A percentile compares a stretch with the other conserved stretches of the same genome.
These are phyloP conservation scores for Aspergillus hiratsukae DNA, from an alignment of 2,329 filamentous ascomycete genomes.

Conservation along the genomic window DNA sequence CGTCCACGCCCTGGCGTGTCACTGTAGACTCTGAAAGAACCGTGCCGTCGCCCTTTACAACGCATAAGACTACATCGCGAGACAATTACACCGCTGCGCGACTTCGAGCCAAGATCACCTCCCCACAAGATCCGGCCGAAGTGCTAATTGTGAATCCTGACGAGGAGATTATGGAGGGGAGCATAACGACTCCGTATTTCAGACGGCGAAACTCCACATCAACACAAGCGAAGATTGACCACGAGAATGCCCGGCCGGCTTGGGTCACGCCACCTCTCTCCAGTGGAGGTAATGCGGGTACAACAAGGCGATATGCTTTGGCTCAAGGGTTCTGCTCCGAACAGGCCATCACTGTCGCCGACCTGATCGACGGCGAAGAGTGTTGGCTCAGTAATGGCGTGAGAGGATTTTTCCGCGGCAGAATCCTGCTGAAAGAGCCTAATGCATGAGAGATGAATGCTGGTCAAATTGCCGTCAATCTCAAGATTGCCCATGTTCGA, in stretches of 20 bases:
- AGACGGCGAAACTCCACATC: slow-evolving; percentile 46
- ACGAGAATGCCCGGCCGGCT: slow-evolving; percentile 34
- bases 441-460: neutral
- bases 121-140: slow-evolving; percentile 51
- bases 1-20: slow-evolving; percentile 42
- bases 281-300: slow-evolving; percentile 77
- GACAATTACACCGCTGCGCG: slow-evolving; percentile 68
- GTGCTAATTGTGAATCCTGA: slow-evolving; percentile 68
- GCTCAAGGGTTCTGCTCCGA: slow-evolving; percentile 64
- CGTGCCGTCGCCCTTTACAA: slow-evolving; percentile 61
- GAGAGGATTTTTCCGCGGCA: slow-evolving; percentile 63
- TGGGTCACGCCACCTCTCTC: slow-evolving; percentile 81
- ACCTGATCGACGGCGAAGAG: slow-evolving; percentile 66
- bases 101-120: slow-evolving; percentile 53
- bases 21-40: slow-evolving; percentile 52
- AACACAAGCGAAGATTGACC: neutral
- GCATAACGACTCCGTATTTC: slow-evolving; percentile 77
- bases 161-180: slow-evolving; percentile 76
- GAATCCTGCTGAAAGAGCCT: slow-evolving; percentile 16
- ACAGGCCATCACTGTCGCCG: slow-evolving; percentile 54
- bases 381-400: slow-evolving; percentile 90
- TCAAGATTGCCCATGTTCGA: neutral
- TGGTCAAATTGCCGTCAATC: neutral
- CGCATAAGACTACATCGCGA: slow-evolving; percentile 78
- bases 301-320: slow-evolving; percentile 78